Evolutionary conservation across 306 rosid genomes (phyloP), one percentile per base, ranked within the genome.

Genomic region (Medicago truncatula): DNA sequence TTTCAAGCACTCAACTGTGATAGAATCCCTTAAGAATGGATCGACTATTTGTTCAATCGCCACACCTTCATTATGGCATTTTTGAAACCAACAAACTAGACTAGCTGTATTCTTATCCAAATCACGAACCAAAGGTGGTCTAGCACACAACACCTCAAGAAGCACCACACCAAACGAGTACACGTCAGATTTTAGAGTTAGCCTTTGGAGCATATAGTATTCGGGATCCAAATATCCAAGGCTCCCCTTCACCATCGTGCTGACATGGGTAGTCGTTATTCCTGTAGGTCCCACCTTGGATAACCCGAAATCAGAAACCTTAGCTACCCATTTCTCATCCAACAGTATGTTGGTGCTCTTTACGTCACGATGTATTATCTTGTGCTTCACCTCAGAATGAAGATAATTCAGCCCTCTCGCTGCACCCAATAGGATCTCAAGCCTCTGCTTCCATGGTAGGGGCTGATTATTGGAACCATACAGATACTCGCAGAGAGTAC

Each of bases 281-380:
- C 80, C 84, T 0, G 53, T 65, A 13, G 83, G 80, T 7, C 84
- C 80, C 4, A 74, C 58, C 17, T 71, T 80, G 5, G 85, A 83
- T 52, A 86, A 11, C 2, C 87, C 83, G 2, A 83, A 86, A n/a
- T 86, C 85, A 0, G 85, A 80, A 64, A 86, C 81, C 21, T 81
- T 83, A 0, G 85, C 83, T 9, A 66, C 80, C 79, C 80, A 69
- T 18, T 86, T 73, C 11, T 80, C 77, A 17, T 86, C 89, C 5
- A 86, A 11, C n/a, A 86, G 61, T 14, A 86, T 86, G 47, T 86
- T 86, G 0, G 81, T 83, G 2, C 67, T 63, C 71, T 80, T 86
- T 41, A 86, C 85, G 1, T 86, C 89, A 5, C 85, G 81, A 65
- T 86, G 89, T 34, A 83, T 83, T 21, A 86, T 83, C 0, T 60